Evolutionary conservation across 352 stramenopile species (phyloP), one percentile per base, ranked within the genome.

Genomic region (Globisporangium ultimum): DNA sequence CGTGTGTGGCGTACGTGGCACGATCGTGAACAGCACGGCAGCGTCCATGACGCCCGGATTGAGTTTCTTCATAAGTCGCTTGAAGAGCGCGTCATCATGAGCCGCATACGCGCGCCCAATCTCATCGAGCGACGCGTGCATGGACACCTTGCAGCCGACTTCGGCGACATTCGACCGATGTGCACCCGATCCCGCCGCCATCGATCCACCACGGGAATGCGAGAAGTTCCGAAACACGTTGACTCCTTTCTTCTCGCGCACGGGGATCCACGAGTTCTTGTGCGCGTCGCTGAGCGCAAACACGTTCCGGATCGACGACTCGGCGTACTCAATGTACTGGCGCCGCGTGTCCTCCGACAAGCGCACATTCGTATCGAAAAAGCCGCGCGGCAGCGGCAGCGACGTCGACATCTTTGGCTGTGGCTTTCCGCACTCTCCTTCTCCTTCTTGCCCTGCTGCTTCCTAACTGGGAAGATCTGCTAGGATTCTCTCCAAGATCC

Each of bases 211-310:
- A 41, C 78, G 80, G 43, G 74, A 64, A 60, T 81, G 70, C 24
- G 75, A 70, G 55, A 92, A 92, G 71, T 91, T 91, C 67, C 82
- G 82, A 59, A 81, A 94, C 46, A 92, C 80, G 8, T 79, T 80
- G 4, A 94, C 80, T 17, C 74, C 74, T 56, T 92, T 91, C 71
- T 94, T 92, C 72, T 94, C 85, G 56, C 74, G 72, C 75, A 91
- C 80, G 41, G 82, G 83, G 61, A 94, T 87, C 82, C 85, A 94
- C 62, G 77, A 88, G 67, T 94, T 92, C 59, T 79, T 76, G 70
- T 91, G 82, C 54, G 74, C 75, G 66, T 92, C 85, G 57, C 72
- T 88, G 28, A 94, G 72, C 55, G 83, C 83, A 66, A 92, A 92
- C 42, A 92, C 78, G 60, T 92, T 88, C 59, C 82, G 82, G 61